A percentile compares a stretch with the other conserved stretches of the same genome.
Conservation (phyloP, 257 asterid species). For the Scutellaria galericulata region DNA sequence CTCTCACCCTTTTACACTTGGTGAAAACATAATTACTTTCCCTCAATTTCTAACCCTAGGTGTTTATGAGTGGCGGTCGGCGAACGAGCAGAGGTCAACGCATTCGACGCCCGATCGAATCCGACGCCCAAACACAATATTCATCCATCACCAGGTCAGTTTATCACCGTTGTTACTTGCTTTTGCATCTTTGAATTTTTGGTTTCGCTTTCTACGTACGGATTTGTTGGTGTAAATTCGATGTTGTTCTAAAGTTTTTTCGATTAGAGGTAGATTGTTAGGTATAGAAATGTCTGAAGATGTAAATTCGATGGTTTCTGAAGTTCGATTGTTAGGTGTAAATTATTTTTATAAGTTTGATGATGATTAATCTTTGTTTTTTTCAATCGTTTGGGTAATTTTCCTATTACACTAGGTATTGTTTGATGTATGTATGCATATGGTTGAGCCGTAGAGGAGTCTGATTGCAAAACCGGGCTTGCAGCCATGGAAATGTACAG, state of each 20-base stretch:
- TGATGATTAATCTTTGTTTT: not conserved
- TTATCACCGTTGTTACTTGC: not conserved
- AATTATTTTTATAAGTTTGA: conserved; percentile 6
- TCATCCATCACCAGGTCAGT: conserved; percentile 25
- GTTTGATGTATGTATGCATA: not conserved
- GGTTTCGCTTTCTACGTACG: not conserved
- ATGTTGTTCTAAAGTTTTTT: not conserved
- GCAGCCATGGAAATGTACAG: too few species aligned
- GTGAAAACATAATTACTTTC: too few species aligned
- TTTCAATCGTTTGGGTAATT: not conserved
- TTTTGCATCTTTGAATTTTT: not conserved
- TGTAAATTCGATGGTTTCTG: too few species aligned
- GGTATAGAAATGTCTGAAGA: too few species aligned
- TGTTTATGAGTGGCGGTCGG: too few species aligned
- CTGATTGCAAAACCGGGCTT: not conserved
- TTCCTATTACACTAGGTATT: not conserved
- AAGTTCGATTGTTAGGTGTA: too few species aligned
- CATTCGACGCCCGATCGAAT: too few species aligned
- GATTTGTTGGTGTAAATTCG: not conserved
- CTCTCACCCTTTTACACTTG: too few species aligned
- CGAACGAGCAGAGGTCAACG: too few species aligned
- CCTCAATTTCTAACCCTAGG: too few species aligned
- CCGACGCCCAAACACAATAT: too few species aligned
- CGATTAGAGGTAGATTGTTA: not conserved
- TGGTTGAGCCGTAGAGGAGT: not conserved